Base-by-base conservation (phyloP, 2,329 filamentous ascomycete species). In the Curvularia lunata region DNA sequence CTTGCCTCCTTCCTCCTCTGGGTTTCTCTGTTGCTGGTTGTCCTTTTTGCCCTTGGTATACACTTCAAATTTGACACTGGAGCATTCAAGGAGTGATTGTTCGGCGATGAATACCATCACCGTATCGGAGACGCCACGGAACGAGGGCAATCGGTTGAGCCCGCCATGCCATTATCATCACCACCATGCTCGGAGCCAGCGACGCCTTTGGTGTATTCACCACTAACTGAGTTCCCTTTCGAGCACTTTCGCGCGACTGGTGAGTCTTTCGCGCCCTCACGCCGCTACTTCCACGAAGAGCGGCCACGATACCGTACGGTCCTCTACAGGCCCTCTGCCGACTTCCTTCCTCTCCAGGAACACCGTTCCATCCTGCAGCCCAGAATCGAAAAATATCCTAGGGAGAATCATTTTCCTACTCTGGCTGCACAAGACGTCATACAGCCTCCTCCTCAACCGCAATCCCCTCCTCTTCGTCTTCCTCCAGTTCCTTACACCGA, bases 241-340 rank as follows among this genome's bases (percentile, higher is more conserved):
- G 30, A 52, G 4, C 38, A 53, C 32, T 52, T 61, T 45, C 34
- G 27, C 12, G 58, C 30, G 2, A 61, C 58, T 5, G 52, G 55
- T 2, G 51, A 58, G 13, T 52, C 55, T 1, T 58, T 53, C 18
- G 38, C 27, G 8, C 30, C 47, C 8, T 42, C 37, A 12, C 37
- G 30, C 34, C 41, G 38, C 13, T 16, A 43, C 41, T n/a, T 16
- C 23, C 5, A 25, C 2, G 21, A n/a, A 18, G 8, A 40, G 12
- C 38, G 18, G 25, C 43, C 48, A 32, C 34, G n/a, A 19, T 16
- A 19, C 2, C 30, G 13, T 30, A 41, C 28, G n/a, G n/a, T 8
- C 12, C 8, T 23, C n/a, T 48, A 43, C 28, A 37, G 23, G 13
- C 2, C 32, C 6, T 8, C 9, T 30, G 27, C 27, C 27, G 27